Base-by-base conservation (phyloP, 371 early-diverging fungal genomes). In the Vairimorpha ceranae region DNA sequence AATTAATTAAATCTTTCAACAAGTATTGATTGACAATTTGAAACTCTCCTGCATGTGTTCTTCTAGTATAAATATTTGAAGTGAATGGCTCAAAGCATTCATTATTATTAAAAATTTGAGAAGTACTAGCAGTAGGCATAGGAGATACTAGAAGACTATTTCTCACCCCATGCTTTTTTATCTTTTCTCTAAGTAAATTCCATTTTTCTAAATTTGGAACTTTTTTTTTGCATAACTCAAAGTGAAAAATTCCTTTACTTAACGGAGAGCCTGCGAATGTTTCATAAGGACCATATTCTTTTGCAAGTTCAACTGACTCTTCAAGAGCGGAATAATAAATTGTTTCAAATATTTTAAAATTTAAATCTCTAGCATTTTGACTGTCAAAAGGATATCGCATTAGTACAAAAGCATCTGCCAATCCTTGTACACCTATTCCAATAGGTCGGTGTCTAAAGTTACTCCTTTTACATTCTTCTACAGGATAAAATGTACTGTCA, bases 1-100 rank as follows among this genome's bases (percentile, higher is more conserved):
- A 84, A 61, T 91, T 90, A 8, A 93, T 90, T 36, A 98, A 85
- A 73, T 97, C 97, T 70, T 90, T 89, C 51, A 97, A 85, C 81
- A 98, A 84, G 86, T 94, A 91, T 27, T 89, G 90, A 85, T 98
- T 98, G 51, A 98, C 96, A 32, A 97, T 89, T 85, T 97, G 97
- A 89, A 97, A 97, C 84, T 98, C 99, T 36, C 99, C 99, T 29
- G 95, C 92, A 67, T 95, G 86, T 2, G 95, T 97, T 76, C 99
- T 90, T 36, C 97, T 90, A 6, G 93, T 93, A 83, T 93, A 98
- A 67, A 98, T 90, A 85, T 98, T 98, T 83, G 89, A 89, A 21
- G 95, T 95, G 84, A 93, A 94, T 7, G 97, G 96, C 81, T 98
- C 99, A 79, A 95, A 94, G 83, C 95, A 93, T 86, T 98, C 99